Evolutionary conservation across 1,284 basidiomycete genomes (phyloP).

Genomic region (Trametes versicolor): DNA sequence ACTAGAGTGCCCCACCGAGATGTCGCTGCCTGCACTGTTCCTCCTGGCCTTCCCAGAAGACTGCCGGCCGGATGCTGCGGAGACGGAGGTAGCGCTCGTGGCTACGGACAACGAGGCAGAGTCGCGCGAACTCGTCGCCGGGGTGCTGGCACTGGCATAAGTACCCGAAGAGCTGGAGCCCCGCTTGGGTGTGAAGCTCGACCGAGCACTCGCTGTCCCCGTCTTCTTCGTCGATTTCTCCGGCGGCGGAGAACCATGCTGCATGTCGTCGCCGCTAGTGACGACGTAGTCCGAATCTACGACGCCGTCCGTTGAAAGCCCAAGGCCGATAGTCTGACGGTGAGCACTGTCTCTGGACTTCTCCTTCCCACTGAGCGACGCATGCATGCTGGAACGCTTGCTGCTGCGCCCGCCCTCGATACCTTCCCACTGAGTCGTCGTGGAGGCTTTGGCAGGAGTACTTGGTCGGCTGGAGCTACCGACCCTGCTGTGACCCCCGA

Average conservation of each 20-base stretch:
- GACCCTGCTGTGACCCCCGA: constrained; percentile 69
- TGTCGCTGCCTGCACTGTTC: constrained; percentile 89
- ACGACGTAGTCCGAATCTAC: constrained; percentile 50
- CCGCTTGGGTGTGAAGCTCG: constrained; percentile 84
- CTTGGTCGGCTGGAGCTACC: constrained; percentile 77
- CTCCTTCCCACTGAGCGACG: constrained; percentile 43
- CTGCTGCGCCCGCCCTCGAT: constrained; percentile 62
- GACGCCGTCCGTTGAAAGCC: constrained; percentile 49
- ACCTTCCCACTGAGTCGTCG: constrained; percentile 73
- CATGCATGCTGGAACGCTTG: constrained; percentile 58
- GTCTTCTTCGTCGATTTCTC: constrained; percentile 77
- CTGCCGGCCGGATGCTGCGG: constrained; percentile 70
- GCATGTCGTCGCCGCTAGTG: constrained; percentile 59
- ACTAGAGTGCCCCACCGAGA: constrained; percentile 76
- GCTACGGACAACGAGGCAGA: constrained; percentile 80
- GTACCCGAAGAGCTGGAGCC: constrained; percentile 90
- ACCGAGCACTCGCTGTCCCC: constrained; percentile 60
- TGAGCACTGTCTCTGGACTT: constrained; percentile 42
- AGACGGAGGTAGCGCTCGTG: constrained; percentile 81
- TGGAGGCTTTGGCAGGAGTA: constrained; percentile 69
- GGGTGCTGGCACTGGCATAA: constrained; percentile 80
- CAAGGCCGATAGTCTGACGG: constrained; percentile 49
- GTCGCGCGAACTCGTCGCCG: constrained; percentile 81
- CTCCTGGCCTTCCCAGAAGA: constrained; percentile 67
- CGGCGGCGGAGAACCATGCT: constrained; percentile 49